Percentiles rank a stretch among this genome's conserved stretches.
Conservation (phyloP, 148 eudicot species). For the Agrostemma githago region DNA sequence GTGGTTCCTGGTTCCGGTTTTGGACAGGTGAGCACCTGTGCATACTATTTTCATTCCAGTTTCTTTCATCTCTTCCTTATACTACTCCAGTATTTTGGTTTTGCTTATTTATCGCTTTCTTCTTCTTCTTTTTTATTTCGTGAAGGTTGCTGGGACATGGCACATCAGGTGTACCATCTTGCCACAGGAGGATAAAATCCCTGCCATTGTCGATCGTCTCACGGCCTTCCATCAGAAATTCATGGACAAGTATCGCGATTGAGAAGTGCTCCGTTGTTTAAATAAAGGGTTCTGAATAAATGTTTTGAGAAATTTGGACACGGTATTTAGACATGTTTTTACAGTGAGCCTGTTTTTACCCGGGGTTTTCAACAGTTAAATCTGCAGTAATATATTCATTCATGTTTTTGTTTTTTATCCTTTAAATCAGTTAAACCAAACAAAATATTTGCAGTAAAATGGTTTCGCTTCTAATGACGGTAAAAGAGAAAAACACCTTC, state of each 20-base stretch:
- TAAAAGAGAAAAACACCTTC: too few relatives aligned
- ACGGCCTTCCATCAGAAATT: slow-evolving; percentile 13
- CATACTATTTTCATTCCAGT: not conserved
- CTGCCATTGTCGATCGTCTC: slow-evolving; percentile 46
- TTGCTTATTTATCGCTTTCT: not conserved
- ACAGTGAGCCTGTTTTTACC: not conserved
- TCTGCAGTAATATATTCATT: too few relatives aligned
- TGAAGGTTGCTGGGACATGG: slow-evolving; percentile 86
- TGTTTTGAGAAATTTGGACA: not conserved
- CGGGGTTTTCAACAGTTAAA: too few relatives aligned
- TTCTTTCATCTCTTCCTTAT: not conserved
- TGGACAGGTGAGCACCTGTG: slow-evolving; percentile 57
- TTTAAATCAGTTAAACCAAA: too few relatives aligned
- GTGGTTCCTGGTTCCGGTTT: slow-evolving; percentile 93
- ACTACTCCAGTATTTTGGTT: too few relatives aligned
- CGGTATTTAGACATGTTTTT: not conserved
- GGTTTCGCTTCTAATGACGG: too few relatives aligned
- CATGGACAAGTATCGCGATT: slow-evolving; percentile 11
- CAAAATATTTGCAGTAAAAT: too few relatives aligned
- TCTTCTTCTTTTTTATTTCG: not conserved
- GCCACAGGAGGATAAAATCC: slow-evolving; percentile 90
- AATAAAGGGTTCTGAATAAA: slow-evolving; percentile 4
- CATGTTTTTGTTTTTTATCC: too few relatives aligned
- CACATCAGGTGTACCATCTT: slow-evolving; percentile 92
- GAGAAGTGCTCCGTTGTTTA: not conserved